Percentiles rank a stretch among this genome's conserved stretches.
Evolutionary conservation across 495 filamentous ascomycete genomes (phyloP).

Genomic region (Podospora sp.): DNA sequence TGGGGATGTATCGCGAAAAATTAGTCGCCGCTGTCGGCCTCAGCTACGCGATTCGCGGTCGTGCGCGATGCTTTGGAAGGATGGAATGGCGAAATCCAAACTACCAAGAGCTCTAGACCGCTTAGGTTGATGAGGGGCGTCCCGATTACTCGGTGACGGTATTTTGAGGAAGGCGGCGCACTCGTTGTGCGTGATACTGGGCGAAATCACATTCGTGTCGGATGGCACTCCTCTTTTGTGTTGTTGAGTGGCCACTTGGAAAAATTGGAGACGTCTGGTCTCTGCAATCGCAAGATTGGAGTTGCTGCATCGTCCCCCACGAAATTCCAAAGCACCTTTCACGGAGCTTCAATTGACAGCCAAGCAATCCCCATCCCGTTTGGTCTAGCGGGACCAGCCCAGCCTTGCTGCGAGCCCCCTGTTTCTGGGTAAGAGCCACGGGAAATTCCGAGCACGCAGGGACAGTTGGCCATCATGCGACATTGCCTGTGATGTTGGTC

Average conservation of each 20-base stretch:
- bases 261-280: conserved; percentile 11
- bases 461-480: not conserved
- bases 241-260: not conserved
- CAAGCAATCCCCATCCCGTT: conserved; percentile 4
- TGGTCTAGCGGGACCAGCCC: not conserved
- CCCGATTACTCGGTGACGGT: not conserved
- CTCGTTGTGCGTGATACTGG: not conserved
- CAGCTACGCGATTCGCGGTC: not conserved
- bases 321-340: conserved; percentile 12
- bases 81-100: not conserved
- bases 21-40: not conserved
- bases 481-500: too few species aligned
- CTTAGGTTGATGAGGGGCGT: not conserved
- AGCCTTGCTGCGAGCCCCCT: not conserved
- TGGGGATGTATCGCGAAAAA: conserved; percentile 13
- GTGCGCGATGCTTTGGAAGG: not conserved
- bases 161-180: not conserved
- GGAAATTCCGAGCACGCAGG: conserved; percentile 6
- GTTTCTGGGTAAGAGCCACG: conserved; percentile 1
- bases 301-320: conserved; percentile 6
- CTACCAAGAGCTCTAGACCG: not conserved
- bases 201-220: not conserved
- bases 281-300: conserved; percentile 1
- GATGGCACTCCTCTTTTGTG: not conserved
- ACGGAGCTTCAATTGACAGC: conserved; percentile 17